Percentiles rank a stretch among this genome's conserved stretches.
Evolutionary conservation across 208 protist species (phyloP).

Genomic region (Tritrichomonas foetus): DNA sequence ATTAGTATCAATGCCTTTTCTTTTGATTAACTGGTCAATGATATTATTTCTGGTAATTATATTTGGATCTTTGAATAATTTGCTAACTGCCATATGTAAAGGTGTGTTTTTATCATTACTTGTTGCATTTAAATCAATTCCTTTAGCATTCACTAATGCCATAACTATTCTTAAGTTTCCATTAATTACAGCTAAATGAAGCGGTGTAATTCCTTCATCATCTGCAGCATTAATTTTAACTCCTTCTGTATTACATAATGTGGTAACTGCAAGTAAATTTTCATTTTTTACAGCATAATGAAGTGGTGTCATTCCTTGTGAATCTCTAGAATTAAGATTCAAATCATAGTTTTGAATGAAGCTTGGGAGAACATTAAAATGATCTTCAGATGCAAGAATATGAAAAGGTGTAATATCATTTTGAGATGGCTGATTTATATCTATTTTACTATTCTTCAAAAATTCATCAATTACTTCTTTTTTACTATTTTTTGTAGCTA

Average conservation of each 20-base stretch:
- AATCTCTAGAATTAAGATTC: neutral
- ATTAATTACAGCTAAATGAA: conserved; percentile 16
- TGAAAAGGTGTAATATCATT: no score
- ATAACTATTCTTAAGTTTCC: neutral
- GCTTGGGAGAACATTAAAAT: neutral
- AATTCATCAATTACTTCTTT: neutral
- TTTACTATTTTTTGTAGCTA: neutral
- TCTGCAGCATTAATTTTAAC: neutral
- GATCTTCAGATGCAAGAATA: no score
- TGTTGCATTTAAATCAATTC: neutral
- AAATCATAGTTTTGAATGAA: neutral
- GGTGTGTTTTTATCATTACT: neutral
- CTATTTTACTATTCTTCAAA: neutral
- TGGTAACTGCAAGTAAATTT: neutral
- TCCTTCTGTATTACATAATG: no score
- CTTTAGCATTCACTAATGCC: neutral
- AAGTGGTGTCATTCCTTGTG: neutral
- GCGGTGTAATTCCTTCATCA: neutral
- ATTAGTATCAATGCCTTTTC: neutral
- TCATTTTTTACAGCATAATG: conserved; percentile 15
- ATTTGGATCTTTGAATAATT: no score
- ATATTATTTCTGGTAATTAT: no score
- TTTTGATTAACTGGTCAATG: neutral
- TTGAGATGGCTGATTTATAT: no score
- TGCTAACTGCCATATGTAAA: neutral